These are phyloP conservation scores for Aspergillus campestris DNA, from an alignment of 495 filamentous ascomycete genomes.

Conservation along the genomic window DNA sequence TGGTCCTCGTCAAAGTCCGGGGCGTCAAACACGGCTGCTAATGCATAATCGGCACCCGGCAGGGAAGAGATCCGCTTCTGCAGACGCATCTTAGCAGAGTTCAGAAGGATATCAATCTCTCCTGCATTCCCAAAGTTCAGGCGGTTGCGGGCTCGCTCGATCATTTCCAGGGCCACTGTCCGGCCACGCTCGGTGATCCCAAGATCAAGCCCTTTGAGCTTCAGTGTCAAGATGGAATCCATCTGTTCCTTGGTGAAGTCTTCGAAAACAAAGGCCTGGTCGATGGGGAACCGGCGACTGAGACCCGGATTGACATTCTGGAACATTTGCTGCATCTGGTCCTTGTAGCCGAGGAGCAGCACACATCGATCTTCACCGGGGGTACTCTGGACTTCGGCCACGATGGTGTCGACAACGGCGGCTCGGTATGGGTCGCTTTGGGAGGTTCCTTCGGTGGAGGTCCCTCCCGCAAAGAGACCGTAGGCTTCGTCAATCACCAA, in stretches of 20 bases:
- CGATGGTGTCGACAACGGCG: constrained; percentile 69
- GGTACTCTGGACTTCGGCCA: constrained; percentile 69
- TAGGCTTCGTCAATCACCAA: constrained; percentile 75
- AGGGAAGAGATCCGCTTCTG: constrained; percentile 39
- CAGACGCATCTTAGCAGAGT: constrained; percentile 48
- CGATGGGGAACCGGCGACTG: constrained; percentile 56
- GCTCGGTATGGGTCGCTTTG: constrained; percentile 50
- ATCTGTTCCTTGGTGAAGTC: constrained; percentile 58
- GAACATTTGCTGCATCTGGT: constrained; percentile 73
- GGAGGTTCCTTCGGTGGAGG: constrained; percentile 9
- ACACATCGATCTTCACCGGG: constrained; percentile 75
- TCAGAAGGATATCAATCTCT: constrained; percentile 56
- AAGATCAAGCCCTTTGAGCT: constrained; percentile 28
- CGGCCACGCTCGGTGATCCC: constrained; percentile 31
- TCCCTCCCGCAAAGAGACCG: constrained; percentile 33
- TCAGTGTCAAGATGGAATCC: constrained; percentile 47
- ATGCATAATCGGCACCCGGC: constrained; percentile 11
- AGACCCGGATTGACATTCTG: constrained; percentile 73
- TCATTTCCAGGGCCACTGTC: constrained; percentile 29
- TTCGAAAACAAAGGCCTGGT: constrained; percentile 59
- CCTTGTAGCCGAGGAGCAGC: constrained; percentile 66
- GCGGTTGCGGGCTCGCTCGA: constrained; percentile 34
- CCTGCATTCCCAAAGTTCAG: constrained; percentile 50
- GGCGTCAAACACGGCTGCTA: constrained; percentile 42
- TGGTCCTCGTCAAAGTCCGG: constrained; percentile 63